Evolutionary conservation across 768 basidiomycete species (phyloP).

Genomic region (Pleurotus cornucopiae): DNA sequence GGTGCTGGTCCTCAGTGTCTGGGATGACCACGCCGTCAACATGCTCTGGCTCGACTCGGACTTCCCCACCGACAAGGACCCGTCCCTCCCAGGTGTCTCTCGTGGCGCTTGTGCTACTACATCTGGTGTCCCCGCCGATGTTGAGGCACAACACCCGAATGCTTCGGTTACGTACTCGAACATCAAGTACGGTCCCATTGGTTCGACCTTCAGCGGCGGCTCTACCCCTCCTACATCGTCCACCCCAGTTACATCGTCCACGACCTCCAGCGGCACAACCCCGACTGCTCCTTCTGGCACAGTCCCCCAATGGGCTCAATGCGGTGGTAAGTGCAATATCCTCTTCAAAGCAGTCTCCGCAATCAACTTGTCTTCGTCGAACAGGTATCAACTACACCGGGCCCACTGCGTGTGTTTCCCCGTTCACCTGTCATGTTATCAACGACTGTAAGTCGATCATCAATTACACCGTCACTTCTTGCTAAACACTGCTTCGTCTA

Average conservation of each 20-base stretch:
- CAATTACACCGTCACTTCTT: no score
- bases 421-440: constrained; percentile 20
- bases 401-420: constrained; percentile 25
- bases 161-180: constrained; percentile 49
- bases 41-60: constrained; percentile 57
- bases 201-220: constrained; percentile 31
- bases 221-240: constrained; percentile 10
- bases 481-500: no score
- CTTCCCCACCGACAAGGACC: constrained; percentile 34
- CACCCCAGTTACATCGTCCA: constrained; percentile 1
- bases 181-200: constrained; percentile 49
- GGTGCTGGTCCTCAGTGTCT: constrained; percentile 45
- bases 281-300: constrained; percentile 18
- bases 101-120: constrained; percentile 47
- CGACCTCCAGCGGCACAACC: constrained; percentile 17
- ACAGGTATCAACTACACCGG: constrained; percentile 22
- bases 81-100: constrained; percentile 36
- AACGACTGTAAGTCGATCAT: constrained; percentile 14
- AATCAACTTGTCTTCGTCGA: no score
- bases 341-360: no score
- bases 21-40: constrained; percentile 51
- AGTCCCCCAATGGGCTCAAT: constrained; percentile 32
- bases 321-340: constrained; percentile 13
- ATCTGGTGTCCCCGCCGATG: constrained; percentile 40
- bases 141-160: constrained; percentile 33